A percentile compares a stretch with the other conserved stretches of the same genome.
These are phyloP conservation scores for Lactarius indigo DNA, from an alignment of 768 basidiomycete genomes.

Conservation along the genomic window DNA sequence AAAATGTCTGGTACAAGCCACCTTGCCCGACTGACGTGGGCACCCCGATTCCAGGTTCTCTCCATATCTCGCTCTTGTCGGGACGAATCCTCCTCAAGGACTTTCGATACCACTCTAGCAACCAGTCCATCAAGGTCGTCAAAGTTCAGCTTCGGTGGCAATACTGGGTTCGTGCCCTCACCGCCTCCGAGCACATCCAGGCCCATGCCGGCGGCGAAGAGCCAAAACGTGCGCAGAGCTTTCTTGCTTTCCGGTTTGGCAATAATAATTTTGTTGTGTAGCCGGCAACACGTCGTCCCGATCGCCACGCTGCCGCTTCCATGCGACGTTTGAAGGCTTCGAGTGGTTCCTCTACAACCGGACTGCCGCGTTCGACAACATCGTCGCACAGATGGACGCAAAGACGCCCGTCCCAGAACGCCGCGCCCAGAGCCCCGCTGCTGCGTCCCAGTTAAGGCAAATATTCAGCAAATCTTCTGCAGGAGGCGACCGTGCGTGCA, in stretches of 20 bases:
- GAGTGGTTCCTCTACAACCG: constrained; percentile 94
- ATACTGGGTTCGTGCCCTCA: constrained; percentile 86
- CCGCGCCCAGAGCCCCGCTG: constrained; percentile 20
- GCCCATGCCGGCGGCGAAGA: constrained; percentile 48
- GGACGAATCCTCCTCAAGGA: constrained; percentile 89
- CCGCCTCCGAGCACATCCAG: constrained; percentile 66
- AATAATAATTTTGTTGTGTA: constrained; percentile 30
- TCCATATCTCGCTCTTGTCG: constrained; percentile 85
- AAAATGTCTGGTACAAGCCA: background rate
- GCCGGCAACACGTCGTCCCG: constrained; percentile 29
- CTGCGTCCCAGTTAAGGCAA: constrained; percentile 28
- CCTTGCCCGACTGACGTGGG: background rate
- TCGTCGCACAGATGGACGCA: constrained; percentile 69
- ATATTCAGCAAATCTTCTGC: constrained; percentile 32
- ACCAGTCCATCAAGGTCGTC: constrained; percentile 80
- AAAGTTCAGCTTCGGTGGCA: constrained; percentile 89
- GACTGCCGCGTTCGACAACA: constrained; percentile 84
- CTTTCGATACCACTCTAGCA: constrained; percentile 85
- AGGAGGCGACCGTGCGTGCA: constrained; percentile 29
- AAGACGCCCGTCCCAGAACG: constrained; percentile 29
- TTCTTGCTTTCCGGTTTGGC: background rate
- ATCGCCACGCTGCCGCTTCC: constrained; percentile 69
- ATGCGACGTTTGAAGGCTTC: constrained; percentile 75
- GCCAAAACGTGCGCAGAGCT: constrained; percentile 38
- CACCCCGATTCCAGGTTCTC: constrained; percentile 54